Percentiles rank a stretch among this genome's conserved stretches.
These are phyloP conservation scores for Rhizopus arrhizus DNA, from an alignment of 371 early-diverging fungal species.

Conservation along the genomic window DNA sequence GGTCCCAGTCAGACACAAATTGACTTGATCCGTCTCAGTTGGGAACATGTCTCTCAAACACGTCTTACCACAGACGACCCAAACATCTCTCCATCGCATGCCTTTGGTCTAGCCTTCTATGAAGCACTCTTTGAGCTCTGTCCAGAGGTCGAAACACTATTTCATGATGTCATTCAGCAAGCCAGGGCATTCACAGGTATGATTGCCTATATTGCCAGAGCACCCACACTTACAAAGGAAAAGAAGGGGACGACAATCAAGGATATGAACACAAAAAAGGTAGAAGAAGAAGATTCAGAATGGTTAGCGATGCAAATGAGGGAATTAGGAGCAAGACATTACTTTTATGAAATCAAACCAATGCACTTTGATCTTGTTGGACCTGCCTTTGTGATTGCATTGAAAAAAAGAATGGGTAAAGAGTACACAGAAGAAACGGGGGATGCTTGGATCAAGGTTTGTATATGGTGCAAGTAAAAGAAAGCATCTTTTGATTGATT, in stretches of 20 bases:
- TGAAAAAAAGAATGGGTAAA: constrained; percentile 35
- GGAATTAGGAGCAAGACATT: constrained; percentile 49
- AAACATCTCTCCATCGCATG: constrained; percentile 43
- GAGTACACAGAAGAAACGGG: constrained; percentile 45
- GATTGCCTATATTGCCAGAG: constrained; percentile 44
- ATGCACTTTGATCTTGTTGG: constrained; percentile 39
- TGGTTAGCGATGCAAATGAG: constrained; percentile 27
- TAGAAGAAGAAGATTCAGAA: constrained; percentile 37
- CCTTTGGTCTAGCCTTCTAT: constrained; percentile 49
- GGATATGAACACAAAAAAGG: constrained; percentile 34
- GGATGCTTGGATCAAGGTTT: constrained; percentile 45
- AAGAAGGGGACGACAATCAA: constrained; percentile 24
- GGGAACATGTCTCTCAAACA: constrained; percentile 43
- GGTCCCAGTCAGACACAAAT: constrained; percentile 39
- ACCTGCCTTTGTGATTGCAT: constrained; percentile 42
- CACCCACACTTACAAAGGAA: constrained; percentile 19
- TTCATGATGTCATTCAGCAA: constrained; percentile 46
- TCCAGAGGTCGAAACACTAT: constrained; percentile 21
- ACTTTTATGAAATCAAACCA: constrained; percentile 39
- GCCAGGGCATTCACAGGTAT: constrained; percentile 50
- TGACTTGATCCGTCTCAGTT: constrained; percentile 39
- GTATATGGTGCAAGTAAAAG: not conserved
- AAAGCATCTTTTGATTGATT: not conserved
- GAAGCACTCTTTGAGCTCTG: constrained; percentile 44
- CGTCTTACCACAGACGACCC: constrained; percentile 32